Conservation (phyloP, 768 basidiomycete species). For the Leucocoprinus leucothites region DNA sequence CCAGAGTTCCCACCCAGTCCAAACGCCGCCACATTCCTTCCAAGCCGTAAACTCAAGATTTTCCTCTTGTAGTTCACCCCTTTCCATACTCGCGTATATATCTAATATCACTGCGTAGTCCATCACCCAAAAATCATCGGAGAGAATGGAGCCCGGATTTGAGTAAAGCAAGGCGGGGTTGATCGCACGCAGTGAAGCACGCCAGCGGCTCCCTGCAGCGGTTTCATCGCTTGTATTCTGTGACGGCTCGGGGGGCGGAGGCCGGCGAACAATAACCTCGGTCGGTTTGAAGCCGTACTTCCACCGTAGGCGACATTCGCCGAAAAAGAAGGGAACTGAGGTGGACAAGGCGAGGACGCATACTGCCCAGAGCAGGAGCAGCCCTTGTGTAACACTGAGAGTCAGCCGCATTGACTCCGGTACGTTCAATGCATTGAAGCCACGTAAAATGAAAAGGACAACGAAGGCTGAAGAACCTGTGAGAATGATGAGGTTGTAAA, state of each 20-base stretch:
- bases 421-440: conserved; percentile 17
- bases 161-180: conserved; percentile 26
- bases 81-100: conserved; percentile 22
- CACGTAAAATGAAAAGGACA: conserved; percentile 15
- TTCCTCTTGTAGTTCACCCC: conserved; percentile 22
- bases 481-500: conserved; percentile 23
- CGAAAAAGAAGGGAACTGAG: conserved; percentile 28
- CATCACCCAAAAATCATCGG: conserved; percentile 27
- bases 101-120: conserved; percentile 28
- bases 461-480: conserved; percentile 18
- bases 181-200: conserved; percentile 23
- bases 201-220: conserved; percentile 22
- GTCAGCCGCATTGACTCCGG: conserved; percentile 18
- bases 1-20: conserved; percentile 29
- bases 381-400: conserved; percentile 24
- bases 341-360: conserved; percentile 25
- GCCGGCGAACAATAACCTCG: conserved; percentile 28
- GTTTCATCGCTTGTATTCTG: conserved; percentile 10
- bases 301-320: conserved; percentile 30
- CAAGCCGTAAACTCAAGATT: conserved; percentile 30
- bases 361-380: conserved; percentile 24
- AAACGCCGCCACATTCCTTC: conserved; percentile 23
- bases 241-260: conserved; percentile 16
- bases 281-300: conserved; percentile 26
- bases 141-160: conserved; percentile 26